Evolutionary conservation across 345 rosid genomes (phyloP).

Genomic region (Psidium guajava): DNA sequence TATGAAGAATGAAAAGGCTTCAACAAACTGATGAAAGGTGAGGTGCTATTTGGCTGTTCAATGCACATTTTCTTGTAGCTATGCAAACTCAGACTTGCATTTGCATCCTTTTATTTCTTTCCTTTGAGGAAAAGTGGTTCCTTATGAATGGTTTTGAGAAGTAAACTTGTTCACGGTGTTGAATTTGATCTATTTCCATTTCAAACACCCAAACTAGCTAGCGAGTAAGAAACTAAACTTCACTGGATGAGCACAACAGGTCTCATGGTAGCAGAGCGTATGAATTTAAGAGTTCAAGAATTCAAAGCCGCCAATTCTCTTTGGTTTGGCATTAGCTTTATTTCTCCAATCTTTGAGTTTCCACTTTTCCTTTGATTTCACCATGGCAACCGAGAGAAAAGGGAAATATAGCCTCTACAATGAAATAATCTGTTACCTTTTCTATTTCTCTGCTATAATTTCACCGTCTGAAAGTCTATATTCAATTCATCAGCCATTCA

Average conservation of each 20-base stretch:
- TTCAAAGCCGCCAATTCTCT: not conserved
- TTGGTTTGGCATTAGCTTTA: not conserved
- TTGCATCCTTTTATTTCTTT: not conserved
- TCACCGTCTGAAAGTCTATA: not conserved
- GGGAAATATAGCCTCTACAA: not conserved
- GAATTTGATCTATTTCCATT: not conserved
- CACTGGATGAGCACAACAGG: not conserved
- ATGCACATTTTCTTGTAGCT: not conserved
- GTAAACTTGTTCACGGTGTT: not conserved
- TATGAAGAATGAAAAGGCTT: constrained; percentile 94
- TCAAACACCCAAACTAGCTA: not conserved
- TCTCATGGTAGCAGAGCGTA: not conserved
- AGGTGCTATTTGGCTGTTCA: not conserved
- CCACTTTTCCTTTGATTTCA: not conserved
- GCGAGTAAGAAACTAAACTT: not conserved
- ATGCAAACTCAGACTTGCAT: not conserved
- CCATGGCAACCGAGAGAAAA: not conserved
- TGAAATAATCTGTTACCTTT: not conserved
- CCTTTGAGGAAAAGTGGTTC: not conserved
- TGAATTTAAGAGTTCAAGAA: not conserved
- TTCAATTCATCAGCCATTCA: not conserved
- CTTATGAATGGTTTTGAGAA: not conserved
- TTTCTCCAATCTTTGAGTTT: not conserved
- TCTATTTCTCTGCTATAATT: not conserved
- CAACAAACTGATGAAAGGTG: constrained; percentile 39